Evolutionary conservation across 2,329 filamentous ascomycete genomes (phyloP).

Genomic region (Arthrobotrys conoides): DNA sequence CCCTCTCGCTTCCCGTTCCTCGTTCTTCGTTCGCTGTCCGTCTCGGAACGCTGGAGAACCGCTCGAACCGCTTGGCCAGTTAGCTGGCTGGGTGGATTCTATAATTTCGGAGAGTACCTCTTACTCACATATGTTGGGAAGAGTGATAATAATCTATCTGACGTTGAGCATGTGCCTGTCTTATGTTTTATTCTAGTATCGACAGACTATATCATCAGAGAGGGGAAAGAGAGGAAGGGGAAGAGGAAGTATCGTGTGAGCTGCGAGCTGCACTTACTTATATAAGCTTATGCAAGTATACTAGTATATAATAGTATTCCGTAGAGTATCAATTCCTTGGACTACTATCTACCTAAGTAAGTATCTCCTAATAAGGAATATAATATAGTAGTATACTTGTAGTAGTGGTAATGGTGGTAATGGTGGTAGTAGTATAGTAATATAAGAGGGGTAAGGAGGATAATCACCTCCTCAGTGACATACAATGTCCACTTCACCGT

Average conservation of each 20-base stretch:
- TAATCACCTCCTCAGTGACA: background rate
- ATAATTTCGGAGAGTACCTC: background rate
- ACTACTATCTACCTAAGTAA: no score
- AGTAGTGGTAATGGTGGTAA: no score
- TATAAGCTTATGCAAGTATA: background rate
- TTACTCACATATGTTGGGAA: background rate
- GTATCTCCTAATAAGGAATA: no score
- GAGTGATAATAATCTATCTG: conserved; percentile 4
- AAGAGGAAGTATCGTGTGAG: background rate
- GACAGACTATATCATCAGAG: no score
- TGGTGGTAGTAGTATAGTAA: no score
- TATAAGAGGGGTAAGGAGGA: conserved; percentile 6
- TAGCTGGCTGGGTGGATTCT: background rate
- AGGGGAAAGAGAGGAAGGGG: no score
- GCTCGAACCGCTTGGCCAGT: conserved; percentile 3
- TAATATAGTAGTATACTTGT: no score
- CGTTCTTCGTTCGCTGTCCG: conserved; percentile 22
- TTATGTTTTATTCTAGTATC: background rate
- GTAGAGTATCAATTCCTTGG: no score
- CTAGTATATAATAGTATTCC: no score
- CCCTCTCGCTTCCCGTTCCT: conserved; percentile 19
- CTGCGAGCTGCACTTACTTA: background rate
- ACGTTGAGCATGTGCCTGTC: conserved; percentile 1
- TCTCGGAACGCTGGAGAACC: conserved; percentile 6
- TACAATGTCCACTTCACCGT: background rate